Percentiles rank a stretch among this genome's conserved stretches.
These are phyloP conservation scores for Claviceps quebecensis DNA, from an alignment of 2,329 filamentous ascomycete genomes.

Conservation along the genomic window DNA sequence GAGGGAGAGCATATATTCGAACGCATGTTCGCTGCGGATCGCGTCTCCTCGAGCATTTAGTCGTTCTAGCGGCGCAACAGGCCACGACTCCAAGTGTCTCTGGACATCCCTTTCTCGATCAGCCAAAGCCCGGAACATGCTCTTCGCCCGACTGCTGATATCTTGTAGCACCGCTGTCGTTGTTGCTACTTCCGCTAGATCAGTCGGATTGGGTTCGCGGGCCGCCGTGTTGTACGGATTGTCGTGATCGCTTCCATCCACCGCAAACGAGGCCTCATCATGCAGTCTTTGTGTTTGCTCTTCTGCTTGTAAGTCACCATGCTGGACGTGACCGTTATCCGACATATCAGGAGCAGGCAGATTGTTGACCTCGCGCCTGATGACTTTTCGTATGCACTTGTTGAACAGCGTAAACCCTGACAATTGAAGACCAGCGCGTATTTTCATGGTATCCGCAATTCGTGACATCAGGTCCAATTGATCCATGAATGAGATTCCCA, in stretches of 20 bases:
- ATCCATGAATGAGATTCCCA: slow-evolving; percentile 15
- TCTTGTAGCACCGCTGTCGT: slow-evolving; percentile 8
- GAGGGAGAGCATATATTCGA: slow-evolving; percentile 49
- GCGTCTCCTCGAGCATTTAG: slow-evolving; percentile 20
- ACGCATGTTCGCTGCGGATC: slow-evolving; percentile 25
- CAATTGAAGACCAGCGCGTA: slow-evolving; percentile 11
- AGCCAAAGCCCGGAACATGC: slow-evolving; percentile 14
- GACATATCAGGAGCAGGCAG: slow-evolving; percentile 5
- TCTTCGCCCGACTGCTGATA: slow-evolving; percentile 13
- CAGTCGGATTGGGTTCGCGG: background rate
- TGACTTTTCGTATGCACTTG: slow-evolving; percentile 11
- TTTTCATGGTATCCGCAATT: slow-evolving; percentile 16
- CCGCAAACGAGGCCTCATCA: too few relatives aligned
- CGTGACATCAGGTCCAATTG: slow-evolving; percentile 18
- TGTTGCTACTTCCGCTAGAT: background rate
- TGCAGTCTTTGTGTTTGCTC: background rate
- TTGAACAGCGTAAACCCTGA: slow-evolving; percentile 10
- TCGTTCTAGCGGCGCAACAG: slow-evolving; percentile 18
- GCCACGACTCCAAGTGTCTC: slow-evolving; percentile 8
- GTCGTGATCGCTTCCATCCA: background rate
- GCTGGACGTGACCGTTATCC: background rate
- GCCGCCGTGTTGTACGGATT: background rate
- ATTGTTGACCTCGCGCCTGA: slow-evolving; percentile 11
- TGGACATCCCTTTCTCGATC: slow-evolving; percentile 12
- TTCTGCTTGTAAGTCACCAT: background rate